Conservation (phyloP, 1,139 yeast genomes). For the Yamadazyma spencermartinsiae region DNA sequence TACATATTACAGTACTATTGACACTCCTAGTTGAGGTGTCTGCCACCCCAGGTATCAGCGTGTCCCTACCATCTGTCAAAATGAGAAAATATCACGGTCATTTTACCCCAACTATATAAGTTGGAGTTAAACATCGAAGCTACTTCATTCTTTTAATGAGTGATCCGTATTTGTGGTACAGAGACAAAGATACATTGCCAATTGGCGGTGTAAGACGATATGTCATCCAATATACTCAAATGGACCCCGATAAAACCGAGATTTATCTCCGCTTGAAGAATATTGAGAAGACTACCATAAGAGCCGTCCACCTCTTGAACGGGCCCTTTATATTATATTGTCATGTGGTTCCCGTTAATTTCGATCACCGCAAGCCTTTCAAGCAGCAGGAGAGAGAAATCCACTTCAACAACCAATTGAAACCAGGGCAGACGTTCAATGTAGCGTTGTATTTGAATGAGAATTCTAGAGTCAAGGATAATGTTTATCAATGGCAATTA, state of each 20-base stretch:
- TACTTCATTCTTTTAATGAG: conserved; percentile 4
- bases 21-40: too few species aligned
- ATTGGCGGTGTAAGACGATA: conserved; percentile 46
- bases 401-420: conserved; percentile 43
- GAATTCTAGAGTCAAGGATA: conserved; percentile 30
- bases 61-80: neutral
- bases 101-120: neutral
- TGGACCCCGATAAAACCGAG: conserved; percentile 16
- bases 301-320: conserved; percentile 55
- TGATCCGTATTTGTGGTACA: conserved; percentile 36
- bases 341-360: conserved; percentile 57
- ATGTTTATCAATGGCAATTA: conserved; percentile 66
- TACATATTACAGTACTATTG: too few species aligned
- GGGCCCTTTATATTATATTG: conserved; percentile 64
- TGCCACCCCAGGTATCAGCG: too few species aligned
- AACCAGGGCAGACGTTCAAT: conserved; percentile 64
- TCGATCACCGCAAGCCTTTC: conserved; percentile 32
- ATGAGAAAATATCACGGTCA: neutral
- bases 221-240: conserved; percentile 26
- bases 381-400: conserved; percentile 35
- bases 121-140: neutral
- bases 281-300: conserved; percentile 46
- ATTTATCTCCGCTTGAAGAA: conserved; percentile 50
- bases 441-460: conserved; percentile 48
- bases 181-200: conserved; percentile 35